A percentile compares a stretch with the other conserved stretches of the same genome.
Conservation (phyloP, 768 basidiomycete species). For the Xerocomus potaroensis region DNA sequence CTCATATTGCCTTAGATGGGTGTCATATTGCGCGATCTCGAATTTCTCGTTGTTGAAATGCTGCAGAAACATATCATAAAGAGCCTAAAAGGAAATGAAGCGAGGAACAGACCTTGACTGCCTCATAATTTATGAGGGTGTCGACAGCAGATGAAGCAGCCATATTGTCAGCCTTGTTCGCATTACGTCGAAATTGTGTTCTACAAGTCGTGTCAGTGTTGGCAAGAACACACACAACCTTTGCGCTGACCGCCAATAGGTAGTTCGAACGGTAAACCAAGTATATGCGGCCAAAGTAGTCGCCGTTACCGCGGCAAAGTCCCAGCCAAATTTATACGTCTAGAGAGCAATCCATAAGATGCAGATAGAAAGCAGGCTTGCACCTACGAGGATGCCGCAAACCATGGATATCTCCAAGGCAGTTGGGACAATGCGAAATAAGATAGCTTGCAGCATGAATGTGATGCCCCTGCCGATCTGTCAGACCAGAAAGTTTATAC, state of each 20-base stretch:
- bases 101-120: slow-evolving; percentile 74
- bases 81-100: slow-evolving; percentile 2
- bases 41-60: slow-evolving; percentile 97
- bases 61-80: slow-evolving; percentile 37
- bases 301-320: slow-evolving; percentile 89
- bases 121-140: slow-evolving; percentile 96
- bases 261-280: slow-evolving; percentile 96
- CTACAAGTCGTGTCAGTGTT: slow-evolving; percentile 35
- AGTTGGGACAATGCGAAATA: slow-evolving; percentile 94
- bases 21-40: slow-evolving; percentile 90
- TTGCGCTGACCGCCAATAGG: slow-evolving; percentile 79
- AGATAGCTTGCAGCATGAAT: slow-evolving; percentile 86
- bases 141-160: slow-evolving; percentile 93
- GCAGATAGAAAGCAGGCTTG: neutral
- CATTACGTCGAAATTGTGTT: slow-evolving; percentile 89
- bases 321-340: slow-evolving; percentile 98
- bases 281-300: slow-evolving; percentile 86
- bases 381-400: slow-evolving; percentile 90
- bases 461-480: slow-evolving; percentile 74
- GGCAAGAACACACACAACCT: neutral
- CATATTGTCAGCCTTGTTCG: slow-evolving; percentile 95
- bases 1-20: slow-evolving; percentile 81
- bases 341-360: slow-evolving; percentile 27
- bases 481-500: neutral
- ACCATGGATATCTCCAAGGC: slow-evolving; percentile 96